Base-by-base conservation (phyloP, 106 monocot species). In the Amphibolis antarctica region DNA sequence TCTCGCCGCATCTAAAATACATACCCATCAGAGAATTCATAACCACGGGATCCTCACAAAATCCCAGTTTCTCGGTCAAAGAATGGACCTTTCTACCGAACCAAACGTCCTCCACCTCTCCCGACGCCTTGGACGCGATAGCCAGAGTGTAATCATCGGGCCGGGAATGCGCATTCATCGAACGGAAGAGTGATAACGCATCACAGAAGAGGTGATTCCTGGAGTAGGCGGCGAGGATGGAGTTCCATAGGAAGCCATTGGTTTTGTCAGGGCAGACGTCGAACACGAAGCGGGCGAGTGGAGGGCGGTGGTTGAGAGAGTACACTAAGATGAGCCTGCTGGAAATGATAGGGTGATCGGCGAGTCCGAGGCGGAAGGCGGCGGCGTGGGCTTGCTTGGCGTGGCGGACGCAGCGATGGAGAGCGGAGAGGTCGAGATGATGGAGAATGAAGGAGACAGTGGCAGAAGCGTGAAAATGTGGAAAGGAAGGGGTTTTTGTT, bases 91-190 rank as follows among this genome's bases (percentile, higher is more conserved):
- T 23, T 9, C 25, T 19, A 0, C 74, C 87, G 45, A 36, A n/a
- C 10, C 5, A 13, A 12, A 53, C 7, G 65, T 65, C 47, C 13
- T 11, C 20, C 25, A 80, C 23, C 68, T 65, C 71, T 4, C 70
- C 67, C 29, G 76, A 23, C 29, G 77, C 76, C 70, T 82, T 80
- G 66, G 82, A 22, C 42, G 79, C 56, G 46, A 76, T 72, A 71
- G 83, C 67, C 49, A 91, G 83, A 15, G 87, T 80, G 81, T 70
- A 84, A 24, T 50, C 44, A 59, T 87, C 92, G n/a, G 75, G 84
- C 5, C 24, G 26, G 11, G 55, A 25, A 20, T 24, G 46, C 30
- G 65, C 36, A 36, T 67, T 64, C 44, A 81, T 69, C 0, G 56
- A 65, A 46, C 9, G 24, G 56, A 74, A 76, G 56, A 78, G 69